Conservation (phyloP, 78 protist genomes). For the Chrysochromulina parva region DNA sequence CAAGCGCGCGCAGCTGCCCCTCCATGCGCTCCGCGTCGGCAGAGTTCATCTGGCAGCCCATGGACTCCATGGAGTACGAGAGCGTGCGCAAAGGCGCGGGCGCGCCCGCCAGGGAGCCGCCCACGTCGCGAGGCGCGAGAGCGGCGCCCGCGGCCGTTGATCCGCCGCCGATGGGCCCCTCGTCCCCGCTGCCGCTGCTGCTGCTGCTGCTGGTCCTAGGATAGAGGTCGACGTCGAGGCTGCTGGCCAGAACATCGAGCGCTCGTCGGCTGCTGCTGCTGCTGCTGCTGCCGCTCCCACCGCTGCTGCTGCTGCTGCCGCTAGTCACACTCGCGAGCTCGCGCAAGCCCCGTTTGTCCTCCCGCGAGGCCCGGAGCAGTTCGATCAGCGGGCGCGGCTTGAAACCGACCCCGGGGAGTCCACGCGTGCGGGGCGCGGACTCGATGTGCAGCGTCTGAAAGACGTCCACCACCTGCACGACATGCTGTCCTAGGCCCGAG, state of each 20-base stretch:
- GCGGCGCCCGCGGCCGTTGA: no score
- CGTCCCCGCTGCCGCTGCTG: no score
- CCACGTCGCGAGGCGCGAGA: not conserved
- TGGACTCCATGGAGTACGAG: not conserved
- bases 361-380: constrained; percentile 9
- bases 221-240: no score
- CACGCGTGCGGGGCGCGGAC: not conserved
- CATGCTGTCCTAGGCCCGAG: no score
- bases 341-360: not conserved
- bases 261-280: no score
- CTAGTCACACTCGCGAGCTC: not conserved
- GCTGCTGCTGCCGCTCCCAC: no score
- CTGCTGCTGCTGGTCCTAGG: no score
- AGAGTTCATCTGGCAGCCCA: constrained; percentile 50
- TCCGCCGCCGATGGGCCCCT: no score
- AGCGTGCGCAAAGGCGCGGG: not conserved
- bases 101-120: not conserved
- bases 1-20: constrained; percentile 33
- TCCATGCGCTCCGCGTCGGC: constrained; percentile 53
- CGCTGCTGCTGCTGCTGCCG: not conserved
- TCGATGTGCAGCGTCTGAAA: not conserved
- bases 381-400: not conserved
- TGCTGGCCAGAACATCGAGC: no score
- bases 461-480: not conserved
- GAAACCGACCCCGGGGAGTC: not conserved